Percentiles rank a stretch among this genome's conserved stretches.
These are phyloP conservation scores for Eremothecium gossypii DNA, from an alignment of 1,139 yeast genomes.

Conservation along the genomic window DNA sequence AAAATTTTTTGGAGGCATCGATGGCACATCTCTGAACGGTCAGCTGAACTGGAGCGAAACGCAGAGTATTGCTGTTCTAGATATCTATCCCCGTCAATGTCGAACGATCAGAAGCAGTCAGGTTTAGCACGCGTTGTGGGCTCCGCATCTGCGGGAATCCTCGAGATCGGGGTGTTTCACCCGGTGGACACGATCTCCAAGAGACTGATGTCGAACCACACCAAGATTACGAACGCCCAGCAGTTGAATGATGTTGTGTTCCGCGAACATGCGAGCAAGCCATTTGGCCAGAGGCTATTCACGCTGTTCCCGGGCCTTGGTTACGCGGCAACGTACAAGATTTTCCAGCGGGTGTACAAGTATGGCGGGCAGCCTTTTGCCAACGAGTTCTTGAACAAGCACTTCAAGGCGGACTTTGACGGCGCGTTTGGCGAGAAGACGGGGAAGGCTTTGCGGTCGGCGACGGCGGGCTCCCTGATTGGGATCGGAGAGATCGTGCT, in stretches of 20 bases:
- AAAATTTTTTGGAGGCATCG: too few relatives aligned
- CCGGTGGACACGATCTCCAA: constrained; percentile 98
- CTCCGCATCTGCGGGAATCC: constrained; percentile 94
- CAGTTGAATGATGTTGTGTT: constrained; percentile 82
- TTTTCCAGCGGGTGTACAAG: constrained; percentile 93
- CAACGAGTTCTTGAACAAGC: constrained; percentile 75
- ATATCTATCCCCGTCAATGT: constrained; percentile 3
- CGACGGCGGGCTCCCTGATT: constrained; percentile 93
- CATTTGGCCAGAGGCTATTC: constrained; percentile 60
- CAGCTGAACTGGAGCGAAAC: too few relatives aligned
- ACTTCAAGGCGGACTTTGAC: constrained; percentile 66
- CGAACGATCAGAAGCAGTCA: constrained; percentile 73
- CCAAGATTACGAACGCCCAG: constrained; percentile 50
- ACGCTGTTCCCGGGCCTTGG: constrained; percentile 97
- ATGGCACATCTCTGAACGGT: too few relatives aligned
- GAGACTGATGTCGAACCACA: constrained; percentile 92
- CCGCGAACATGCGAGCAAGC: constrained; percentile 67
- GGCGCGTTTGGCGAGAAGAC: constrained; percentile 80
- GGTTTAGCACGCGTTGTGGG: constrained; percentile 89
- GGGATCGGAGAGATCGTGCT: constrained; percentile 97
- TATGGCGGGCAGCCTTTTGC: constrained; percentile 99
- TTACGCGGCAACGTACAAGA: constrained; percentile 95
- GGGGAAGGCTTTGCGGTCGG: constrained; percentile 92
- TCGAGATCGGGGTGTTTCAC: constrained; percentile 94
- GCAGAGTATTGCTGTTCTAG: too few relatives aligned